Conservation (phyloP, 2,329 filamentous ascomycete species). For the Fusarium caatingaense region DNA sequence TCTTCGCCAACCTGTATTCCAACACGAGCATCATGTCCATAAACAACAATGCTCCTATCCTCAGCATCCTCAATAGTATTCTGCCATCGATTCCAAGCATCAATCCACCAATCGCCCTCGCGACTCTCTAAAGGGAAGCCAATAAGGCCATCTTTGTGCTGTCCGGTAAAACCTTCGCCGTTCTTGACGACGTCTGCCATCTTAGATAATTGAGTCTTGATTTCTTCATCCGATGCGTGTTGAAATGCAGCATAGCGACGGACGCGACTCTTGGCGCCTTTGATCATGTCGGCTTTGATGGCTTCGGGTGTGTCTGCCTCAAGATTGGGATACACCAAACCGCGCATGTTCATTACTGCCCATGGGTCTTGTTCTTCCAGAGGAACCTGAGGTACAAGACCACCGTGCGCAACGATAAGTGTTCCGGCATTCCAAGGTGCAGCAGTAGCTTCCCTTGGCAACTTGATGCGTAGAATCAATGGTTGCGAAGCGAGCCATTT, state of each 20-base stretch:
- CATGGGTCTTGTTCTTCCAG: constrained; percentile 77
- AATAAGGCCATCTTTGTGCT: background rate
- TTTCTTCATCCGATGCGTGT: background rate
- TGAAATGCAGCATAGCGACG: constrained; percentile 15
- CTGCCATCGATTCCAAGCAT: constrained; percentile 39
- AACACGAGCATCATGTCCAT: constrained; percentile 81
- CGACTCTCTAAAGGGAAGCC: constrained; percentile 29
- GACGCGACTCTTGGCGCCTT: constrained; percentile 27
- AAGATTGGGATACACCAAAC: constrained; percentile 65
- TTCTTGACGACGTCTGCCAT: background rate
- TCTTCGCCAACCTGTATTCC: constrained; percentile 64
- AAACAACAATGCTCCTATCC: constrained; percentile 73
- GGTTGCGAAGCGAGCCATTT: constrained; percentile 30
- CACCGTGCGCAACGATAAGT: constrained; percentile 78
- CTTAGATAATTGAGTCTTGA: background rate
- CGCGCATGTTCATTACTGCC: constrained; percentile 89
- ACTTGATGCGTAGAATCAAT: constrained; percentile 29
- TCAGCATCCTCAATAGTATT: constrained; percentile 15
- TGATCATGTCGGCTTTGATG: constrained; percentile 18
- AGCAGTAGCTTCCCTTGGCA: background rate
- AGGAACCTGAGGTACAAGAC: constrained; percentile 77
- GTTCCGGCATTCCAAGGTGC: constrained; percentile 36
- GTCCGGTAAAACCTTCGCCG: background rate
- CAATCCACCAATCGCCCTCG: constrained; percentile 29
- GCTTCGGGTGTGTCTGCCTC: constrained; percentile 2